Evolutionary conservation across 208 protist species (phyloP), one percentile per base, ranked within the genome.

Genomic region (Acanthamoeba royreba): DNA sequence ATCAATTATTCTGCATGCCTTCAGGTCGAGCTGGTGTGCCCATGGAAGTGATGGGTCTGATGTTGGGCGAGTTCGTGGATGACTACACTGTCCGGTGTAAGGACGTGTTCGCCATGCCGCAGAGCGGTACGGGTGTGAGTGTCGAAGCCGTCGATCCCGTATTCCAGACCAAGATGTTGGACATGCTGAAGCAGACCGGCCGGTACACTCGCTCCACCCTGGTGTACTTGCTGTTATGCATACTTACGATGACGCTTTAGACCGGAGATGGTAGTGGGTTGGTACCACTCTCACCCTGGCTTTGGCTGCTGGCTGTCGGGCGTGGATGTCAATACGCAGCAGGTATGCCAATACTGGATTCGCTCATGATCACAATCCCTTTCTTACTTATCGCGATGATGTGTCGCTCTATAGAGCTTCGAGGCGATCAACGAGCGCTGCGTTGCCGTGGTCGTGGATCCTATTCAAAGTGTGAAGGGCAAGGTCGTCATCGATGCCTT

Each of bases 401-500:
- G n/a, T n/a, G n/a, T n/a, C n/a, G n/a, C n/a, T n/a, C n/a, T n/a
- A 53, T 85, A 97, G 96, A 97, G 95, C 83, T 99, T 99, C 95
- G 99, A 99, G 96, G 97, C 98, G 66, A 96, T 99, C 55, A 99
- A 99, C 72, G 97, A 98, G 66, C 97, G 99, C 63, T 98, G 98
- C 58, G 99, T 99, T 5, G 99, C 99, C 35, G 99, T 99, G 35
- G 99, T 99, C 69, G 98, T 99, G 46, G 99, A 99, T 94, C 99
- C 99, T 9, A 99, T 99, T 87, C 99, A 99, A 96, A 99, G 97
- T 42, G 99, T 99, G 8, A 99, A 98, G 88, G 99, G 99, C 52
- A 99, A 99, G 97, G 99, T 99, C 9, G 99, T 99, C 8, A 99
- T 99, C 95, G 99, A 99, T 96, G 99, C 99, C 25, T 99, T 99